Conservation (phyloP, 2,329 filamentous ascomycete species). For the Phialophora verrucosa region DNA sequence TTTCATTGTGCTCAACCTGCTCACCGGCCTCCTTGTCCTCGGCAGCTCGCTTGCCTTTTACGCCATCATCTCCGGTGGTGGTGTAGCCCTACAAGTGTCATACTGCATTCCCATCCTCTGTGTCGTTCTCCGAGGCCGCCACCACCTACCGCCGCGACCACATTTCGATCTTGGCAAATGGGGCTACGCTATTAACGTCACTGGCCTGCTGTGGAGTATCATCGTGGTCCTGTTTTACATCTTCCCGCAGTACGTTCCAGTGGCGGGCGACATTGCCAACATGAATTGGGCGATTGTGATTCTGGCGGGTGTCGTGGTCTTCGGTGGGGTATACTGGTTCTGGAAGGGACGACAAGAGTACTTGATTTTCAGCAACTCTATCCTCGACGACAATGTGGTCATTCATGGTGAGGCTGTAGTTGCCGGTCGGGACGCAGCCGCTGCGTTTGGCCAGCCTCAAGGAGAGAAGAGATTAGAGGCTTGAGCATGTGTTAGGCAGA, state of each 20-base stretch:
- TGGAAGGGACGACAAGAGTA: constrained; percentile 34
- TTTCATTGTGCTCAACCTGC: constrained; percentile 33
- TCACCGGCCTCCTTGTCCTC: constrained; percentile 30
- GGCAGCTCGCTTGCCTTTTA: constrained; percentile 35
- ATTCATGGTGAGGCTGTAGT: constrained; percentile 30
- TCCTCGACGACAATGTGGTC: constrained; percentile 34
- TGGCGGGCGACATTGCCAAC: constrained; percentile 32
- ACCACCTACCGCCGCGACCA: constrained; percentile 32
- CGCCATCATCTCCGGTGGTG: constrained; percentile 34
- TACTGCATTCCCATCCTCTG: constrained; percentile 34
- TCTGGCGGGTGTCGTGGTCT: constrained; percentile 30
- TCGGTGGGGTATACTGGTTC: constrained; percentile 33
- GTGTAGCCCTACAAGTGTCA: constrained; percentile 32
- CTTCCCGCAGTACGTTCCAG: constrained; percentile 35
- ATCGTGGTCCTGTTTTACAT: constrained; percentile 33
- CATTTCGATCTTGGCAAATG: constrained; percentile 35
- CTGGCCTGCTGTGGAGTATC: constrained; percentile 31
- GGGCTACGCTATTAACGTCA: constrained; percentile 34
- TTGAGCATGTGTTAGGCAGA: not conserved
- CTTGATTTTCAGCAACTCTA: constrained; percentile 30
- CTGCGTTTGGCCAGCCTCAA: constrained; percentile 21
- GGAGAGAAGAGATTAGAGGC: constrained; percentile 18
- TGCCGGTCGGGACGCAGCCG: constrained; percentile 26
- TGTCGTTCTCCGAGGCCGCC: constrained; percentile 31
- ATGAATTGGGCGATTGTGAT: constrained; percentile 38